Evolutionary conservation across 148 eudicot genomes (phyloP).

Genomic region (Rhododendron williamsianum): DNA sequence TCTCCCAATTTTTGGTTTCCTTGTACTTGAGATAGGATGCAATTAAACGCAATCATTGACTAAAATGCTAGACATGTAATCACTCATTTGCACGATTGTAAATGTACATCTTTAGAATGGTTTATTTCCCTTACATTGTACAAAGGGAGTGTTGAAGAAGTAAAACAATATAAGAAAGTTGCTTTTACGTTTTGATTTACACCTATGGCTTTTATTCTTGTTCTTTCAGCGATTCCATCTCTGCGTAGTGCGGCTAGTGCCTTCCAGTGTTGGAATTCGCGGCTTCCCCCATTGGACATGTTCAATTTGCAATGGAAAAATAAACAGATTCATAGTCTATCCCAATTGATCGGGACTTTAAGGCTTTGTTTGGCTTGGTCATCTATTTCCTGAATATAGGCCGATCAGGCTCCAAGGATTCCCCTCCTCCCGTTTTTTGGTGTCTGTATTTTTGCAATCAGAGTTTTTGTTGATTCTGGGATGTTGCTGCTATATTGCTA

Average conservation of each 20-base stretch:
- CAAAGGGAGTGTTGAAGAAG: slow-evolving; percentile 43
- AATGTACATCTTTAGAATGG: slow-evolving; percentile 32
- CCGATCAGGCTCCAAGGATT: not conserved
- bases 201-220: not conserved
- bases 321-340: too few relatives aligned
- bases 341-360: not conserved
- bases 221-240: not conserved
- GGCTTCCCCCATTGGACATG: not conserved
- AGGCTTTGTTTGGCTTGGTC: not conserved
- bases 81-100: slow-evolving; percentile 31
- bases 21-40: slow-evolving; percentile 66
- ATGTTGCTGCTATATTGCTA: not conserved
- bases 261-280: not conserved
- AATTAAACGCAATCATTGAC: slow-evolving; percentile 8
- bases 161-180: slow-evolving; percentile 13
- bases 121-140: slow-evolving; percentile 44
- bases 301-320: not conserved
- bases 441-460: not conserved
- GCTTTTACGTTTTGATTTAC: slow-evolving; percentile 3
- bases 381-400: not conserved
- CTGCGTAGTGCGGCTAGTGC: too few relatives aligned
- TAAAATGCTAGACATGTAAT: slow-evolving; percentile 13
- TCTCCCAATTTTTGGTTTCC: slow-evolving; percentile 84
- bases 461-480: not conserved
- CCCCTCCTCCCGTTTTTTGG: not conserved